Percentiles rank a stretch among this genome's conserved stretches.
Conservation (phyloP, 1,284 basidiomycete species). For the Inonotus hispidus region DNA sequence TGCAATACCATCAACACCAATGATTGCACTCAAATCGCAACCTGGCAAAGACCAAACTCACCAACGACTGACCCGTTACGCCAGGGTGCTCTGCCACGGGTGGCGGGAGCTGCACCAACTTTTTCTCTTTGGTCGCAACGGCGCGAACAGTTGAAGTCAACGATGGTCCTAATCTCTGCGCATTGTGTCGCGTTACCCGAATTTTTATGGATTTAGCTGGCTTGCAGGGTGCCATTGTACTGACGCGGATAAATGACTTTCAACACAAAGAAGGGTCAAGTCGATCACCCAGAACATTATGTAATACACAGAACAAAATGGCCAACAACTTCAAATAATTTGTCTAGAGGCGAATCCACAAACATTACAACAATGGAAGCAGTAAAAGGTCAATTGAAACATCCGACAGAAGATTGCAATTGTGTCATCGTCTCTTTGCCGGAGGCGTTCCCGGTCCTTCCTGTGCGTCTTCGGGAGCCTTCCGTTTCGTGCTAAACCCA, state of each 20-base stretch:
- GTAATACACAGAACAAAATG: background rate
- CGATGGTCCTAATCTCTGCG: constrained; percentile 61
- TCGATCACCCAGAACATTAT: background rate
- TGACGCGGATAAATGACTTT: background rate
- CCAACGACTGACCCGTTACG: constrained; percentile 17
- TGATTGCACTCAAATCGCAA: constrained; percentile 33
- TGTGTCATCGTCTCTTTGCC: constrained; percentile 35
- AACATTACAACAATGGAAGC: background rate
- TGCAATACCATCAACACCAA: constrained; percentile 27
- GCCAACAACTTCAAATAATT: background rate
- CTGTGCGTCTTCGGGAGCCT: constrained; percentile 54
- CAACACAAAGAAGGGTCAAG: background rate
- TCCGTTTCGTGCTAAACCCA: constrained; percentile 71
- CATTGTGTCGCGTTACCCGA: constrained; percentile 68
- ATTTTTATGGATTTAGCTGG: constrained; percentile 49
- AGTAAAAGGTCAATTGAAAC: background rate
- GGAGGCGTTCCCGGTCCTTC: constrained; percentile 37
- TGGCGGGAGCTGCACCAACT: constrained; percentile 53
- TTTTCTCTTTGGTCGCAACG: constrained; percentile 42
- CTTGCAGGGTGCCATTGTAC: constrained; percentile 61
- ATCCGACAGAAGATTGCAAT: background rate
- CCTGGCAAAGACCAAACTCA: constrained; percentile 7
- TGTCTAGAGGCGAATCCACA: background rate
- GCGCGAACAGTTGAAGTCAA: constrained; percentile 52
- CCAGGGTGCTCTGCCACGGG: constrained; percentile 51